Evolutionary conservation across 2,329 filamentous ascomycete genomes (phyloP).

Genomic region (Ilyonectria destructans): DNA sequence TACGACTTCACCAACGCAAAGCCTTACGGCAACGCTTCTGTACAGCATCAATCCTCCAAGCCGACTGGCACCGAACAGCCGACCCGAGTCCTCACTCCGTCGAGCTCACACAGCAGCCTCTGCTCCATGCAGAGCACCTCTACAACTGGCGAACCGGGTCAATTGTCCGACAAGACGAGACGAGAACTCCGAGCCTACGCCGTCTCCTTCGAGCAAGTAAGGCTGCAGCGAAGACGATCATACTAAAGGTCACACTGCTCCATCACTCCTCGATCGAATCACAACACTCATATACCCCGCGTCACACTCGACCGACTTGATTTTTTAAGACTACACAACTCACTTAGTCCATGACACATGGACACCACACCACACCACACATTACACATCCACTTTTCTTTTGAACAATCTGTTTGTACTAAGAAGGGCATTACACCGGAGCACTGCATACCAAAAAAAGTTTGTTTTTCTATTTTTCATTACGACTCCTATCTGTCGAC

Average conservation of each 20-base stretch:
- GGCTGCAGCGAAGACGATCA: constrained; percentile 72
- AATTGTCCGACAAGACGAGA: constrained; percentile 83
- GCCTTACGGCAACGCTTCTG: constrained; percentile 68
- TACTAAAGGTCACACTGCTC: constrained; percentile 58
- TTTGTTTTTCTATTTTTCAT: constrained; percentile 47
- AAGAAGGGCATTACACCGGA: constrained; percentile 65
- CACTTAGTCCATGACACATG: constrained; percentile 48
- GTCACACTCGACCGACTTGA: constrained; percentile 28
- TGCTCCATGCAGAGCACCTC: constrained; percentile 81
- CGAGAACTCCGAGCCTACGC: constrained; percentile 89
- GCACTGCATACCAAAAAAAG: constrained; percentile 66
- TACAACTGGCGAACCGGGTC: constrained; percentile 67
- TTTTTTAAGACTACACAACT: constrained; percentile 45
- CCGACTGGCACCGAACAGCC: constrained; percentile 43
- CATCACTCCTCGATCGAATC: constrained; percentile 15
- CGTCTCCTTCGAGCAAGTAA: constrained; percentile 88
- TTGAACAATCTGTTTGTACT: constrained; percentile 58
- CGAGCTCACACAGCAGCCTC: constrained; percentile 88
- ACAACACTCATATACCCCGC: constrained; percentile 35
- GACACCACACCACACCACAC: constrained; percentile 40
- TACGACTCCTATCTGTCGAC: constrained; percentile 43
- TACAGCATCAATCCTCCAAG: constrained; percentile 54
- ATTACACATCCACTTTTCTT: constrained; percentile 41
- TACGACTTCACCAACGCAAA: constrained; percentile 81
- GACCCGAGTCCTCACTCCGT: constrained; percentile 72